Base-by-base conservation (phyloP, 75 land plant genomes). In the Sequoiadendron giganteum region DNA sequence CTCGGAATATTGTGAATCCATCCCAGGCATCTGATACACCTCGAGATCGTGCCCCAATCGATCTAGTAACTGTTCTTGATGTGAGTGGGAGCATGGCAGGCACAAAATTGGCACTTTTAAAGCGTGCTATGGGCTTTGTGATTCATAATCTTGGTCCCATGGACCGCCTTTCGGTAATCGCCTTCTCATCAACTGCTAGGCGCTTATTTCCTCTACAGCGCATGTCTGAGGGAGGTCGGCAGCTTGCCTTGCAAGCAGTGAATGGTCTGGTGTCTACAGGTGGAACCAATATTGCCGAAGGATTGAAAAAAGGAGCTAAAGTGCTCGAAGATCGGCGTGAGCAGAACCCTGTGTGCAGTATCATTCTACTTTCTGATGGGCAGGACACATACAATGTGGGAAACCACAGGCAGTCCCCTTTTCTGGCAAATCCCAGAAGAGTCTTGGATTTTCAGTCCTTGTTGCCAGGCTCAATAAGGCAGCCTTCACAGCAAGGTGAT, bases 41-140 rank as follows among this genome's bases (percentile, higher is more conserved):
- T 0, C 61, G 90, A 34, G 58, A 87, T 45, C 94, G 99, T 85
- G 97, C 95, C 5, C 92, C 97, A n/a, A 87, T 97, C 85, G 99
- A 97, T 86, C 95, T 97, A 65, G 96, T 97, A 36, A 95, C 99
- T 6, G 98, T 97, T 84, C 96, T 97, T 90, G 99, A 97, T 91
- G 93, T 95, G 36, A 97, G 99, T 89, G 98, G 98, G n/a, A 97
- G 99, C 93, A 97, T 97, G 99, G 92, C 95, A 54, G 99, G 98
- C 30, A 94, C 95, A 52, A 97, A 97, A 89, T 90, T 97, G 39
- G 94, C 94, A 14, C 90, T 96, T 79, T 89, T 97, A 32, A 97
- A 97, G 89, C 87, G 95, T 36, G 99, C 99, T 3, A 96, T 97
- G 99, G 88, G 83, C 36, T 93, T 91, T 81, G 93, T 93, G 48